Evolutionary conservation across 345 rosid species (phyloP), one percentile per base, ranked within the genome.

Genomic region (Eucalyptus regnans): DNA sequence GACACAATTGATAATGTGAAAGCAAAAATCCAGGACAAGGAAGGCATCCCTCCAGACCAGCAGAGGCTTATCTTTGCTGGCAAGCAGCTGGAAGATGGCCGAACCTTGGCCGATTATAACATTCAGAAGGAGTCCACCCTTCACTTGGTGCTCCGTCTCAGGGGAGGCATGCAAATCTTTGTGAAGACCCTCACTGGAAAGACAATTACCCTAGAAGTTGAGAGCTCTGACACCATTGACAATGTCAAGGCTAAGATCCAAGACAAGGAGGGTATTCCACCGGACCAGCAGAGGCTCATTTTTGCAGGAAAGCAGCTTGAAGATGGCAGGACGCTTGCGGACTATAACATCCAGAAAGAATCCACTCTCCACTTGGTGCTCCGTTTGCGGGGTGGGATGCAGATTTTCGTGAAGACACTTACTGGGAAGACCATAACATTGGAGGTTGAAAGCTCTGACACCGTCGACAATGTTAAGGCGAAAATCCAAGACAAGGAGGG

Each of bases 291-390:
- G 88, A 81, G 88, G 43, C 84, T 89, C 33, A 89, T 89, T 43
- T 89, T 89, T 79, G 88, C 90, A 8, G 88, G 90, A 9, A 89
- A 89, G 85, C 90, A 89, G 88, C 90, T 86, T 25, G 90, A 89
- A 60, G 90, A 89, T 58, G 88, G 88, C 1, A 41, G 90, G 12
- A 89, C 90, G 6, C 86, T 89, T 16, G 90, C 90, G 4, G 90
- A 89, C 86, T 89, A 89, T 15, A 89, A 89, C 68, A 89, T 89
- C 31, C 90, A 89, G 37, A 89, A 89, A 25, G 90, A 89, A 27
- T 89, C 90, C 27, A 89, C 90, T 1, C 88, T 89, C 52, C 90
- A 89, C 80, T 79, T 89, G 87, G 90, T 89, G 87, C 90, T 89
- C 11, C 58, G 90, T 25, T 79, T 89, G 27, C 80, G 90, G n/a